Base-by-base conservation (phyloP, 306 rosid species). In the Argentina anserina region DNA sequence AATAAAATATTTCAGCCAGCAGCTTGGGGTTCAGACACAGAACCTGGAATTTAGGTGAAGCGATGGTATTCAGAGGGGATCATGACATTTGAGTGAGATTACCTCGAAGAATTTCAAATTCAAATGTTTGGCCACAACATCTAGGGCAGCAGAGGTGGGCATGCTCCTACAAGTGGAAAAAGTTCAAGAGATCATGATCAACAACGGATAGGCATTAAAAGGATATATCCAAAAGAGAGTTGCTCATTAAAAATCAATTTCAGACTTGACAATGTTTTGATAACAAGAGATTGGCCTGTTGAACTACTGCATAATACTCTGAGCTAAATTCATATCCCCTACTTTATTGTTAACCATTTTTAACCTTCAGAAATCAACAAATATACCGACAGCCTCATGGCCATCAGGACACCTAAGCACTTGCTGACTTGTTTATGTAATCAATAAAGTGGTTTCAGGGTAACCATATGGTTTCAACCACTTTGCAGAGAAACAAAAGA, bases 61-160 rank as follows among this genome's bases (percentile, higher is more conserved):
- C 17, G 0, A 8, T 55, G 4, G 12, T 23, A 25, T 23, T 11
- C 17, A 4, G 33, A 25, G 14, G 59, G 15, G 18, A 3, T 55
- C 61, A 4, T 1, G 39, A 59, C 39, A 29, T 59, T 29, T 15
- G 39, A 59, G 21, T 7, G n/a, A 67, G 50, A 34, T 45, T 79
- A 93, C 99, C 99, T 94, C 99, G 79, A 94, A 94, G 79, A 94
- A 91, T 53, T 94, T 91, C 89, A 94, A 80, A 70, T 94, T 87
- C 82, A 94, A 85, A 82, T 88, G 84, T 75, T 94, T 86, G 80
- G 99, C 99, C 18, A 91, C 99, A 78, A 94, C 96, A 84, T 94
- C 99, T 78, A 94, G 90, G 84, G 99, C 99, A 79, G 99, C 99
- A 41, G 99, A 94, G 77, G 99, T 94, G 55, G 99, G 99, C 99